Base-by-base conservation (phyloP, 306 rosid genomes). In the Vicia villosa region DNA sequence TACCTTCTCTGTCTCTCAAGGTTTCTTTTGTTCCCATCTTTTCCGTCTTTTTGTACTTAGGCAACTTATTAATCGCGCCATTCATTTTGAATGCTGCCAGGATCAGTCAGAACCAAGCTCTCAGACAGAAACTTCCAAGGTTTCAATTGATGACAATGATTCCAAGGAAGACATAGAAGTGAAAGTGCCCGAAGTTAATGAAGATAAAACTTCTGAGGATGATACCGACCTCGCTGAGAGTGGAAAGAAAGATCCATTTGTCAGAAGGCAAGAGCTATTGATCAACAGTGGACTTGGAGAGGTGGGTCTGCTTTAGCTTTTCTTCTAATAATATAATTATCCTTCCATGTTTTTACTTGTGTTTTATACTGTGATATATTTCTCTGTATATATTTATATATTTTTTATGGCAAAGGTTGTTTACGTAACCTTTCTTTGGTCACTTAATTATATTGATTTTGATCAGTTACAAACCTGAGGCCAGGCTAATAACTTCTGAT, bases 211-310 rank as follows among this genome's bases (percentile, higher is more conserved):
- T 71, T 70, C 80, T 49, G 80, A 15, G 32, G 88, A 84, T 51
- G 76, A 69, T 68, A 52, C 79, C 70, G 73, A 74, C 42, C 68
- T 74, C 6, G 87, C 81, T 59, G 97, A 94, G 72, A 82, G 91
- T 70, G 97, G 99, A n/a, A 88, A 90, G 70, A 94, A 94, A 69
- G 96, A 94, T 71, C 97, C 99, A 60, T 50, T 66, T n/a, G 76
- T 88, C 13, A 80, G 96, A 82, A 91, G 99, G 85, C 92, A 83
- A 24, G 99, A 94, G 73, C 82, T 94, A 63, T 83, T 94, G 89
- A 85, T 94, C 82, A 79, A 91, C 69, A 91, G 99, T 37, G 95
- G 99, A 54, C 86, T 94, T 62, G 97, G 96, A 34, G 95, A 94
- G 97, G 99, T 94, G 62, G 57, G 57, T 85, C 85, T 77, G 50